Percentiles rank a stretch among this genome's conserved stretches.
phyloP scores from a whole-genome alignment of 164 flowering plant species.

The Tinospora cordifolia region DNA sequence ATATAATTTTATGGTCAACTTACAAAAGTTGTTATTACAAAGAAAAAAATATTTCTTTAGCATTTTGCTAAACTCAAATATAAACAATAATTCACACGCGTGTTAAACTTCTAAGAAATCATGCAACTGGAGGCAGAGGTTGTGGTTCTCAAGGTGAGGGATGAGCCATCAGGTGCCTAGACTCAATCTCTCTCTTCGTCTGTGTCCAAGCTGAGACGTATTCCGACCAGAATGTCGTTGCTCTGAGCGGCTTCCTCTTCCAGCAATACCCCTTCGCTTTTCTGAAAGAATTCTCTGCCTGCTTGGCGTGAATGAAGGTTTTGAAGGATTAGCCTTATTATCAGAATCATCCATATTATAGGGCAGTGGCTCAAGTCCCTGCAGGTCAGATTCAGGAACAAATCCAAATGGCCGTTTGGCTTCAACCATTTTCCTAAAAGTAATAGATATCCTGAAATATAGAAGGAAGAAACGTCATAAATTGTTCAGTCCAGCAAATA shows the following conservation, averaged over 20 bases:
- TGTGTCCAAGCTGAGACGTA: slow-evolving; percentile 21
- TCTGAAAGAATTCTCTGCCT: slow-evolving; percentile 16
- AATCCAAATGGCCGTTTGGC: slow-evolving; percentile 50
- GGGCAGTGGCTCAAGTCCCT: slow-evolving; percentile 58
- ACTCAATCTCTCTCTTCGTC: slow-evolving; percentile 24
- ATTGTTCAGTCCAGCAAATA: neutral
- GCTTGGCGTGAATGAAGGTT: slow-evolving; percentile 16
- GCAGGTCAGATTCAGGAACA: slow-evolving; percentile 68
- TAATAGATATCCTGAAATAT: slow-evolving; percentile 70
- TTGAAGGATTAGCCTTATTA: slow-evolving; percentile 20
- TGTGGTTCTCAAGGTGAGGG: neutral
- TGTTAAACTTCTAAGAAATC: too few relatives aligned
- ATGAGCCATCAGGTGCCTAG: slow-evolving; percentile 9
- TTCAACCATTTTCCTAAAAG: slow-evolving; percentile 88
- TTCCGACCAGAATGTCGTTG: slow-evolving; percentile 17
- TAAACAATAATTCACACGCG: neutral
- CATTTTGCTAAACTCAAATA: neutral
- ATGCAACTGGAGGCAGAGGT: too few relatives aligned
- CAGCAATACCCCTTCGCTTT: slow-evolving; percentile 3
- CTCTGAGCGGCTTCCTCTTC: slow-evolving; percentile 20
- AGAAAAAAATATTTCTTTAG: neutral
- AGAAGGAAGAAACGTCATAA: neutral
- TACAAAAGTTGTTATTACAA: too few relatives aligned
- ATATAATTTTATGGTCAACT: too few relatives aligned
- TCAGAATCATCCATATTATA: slow-evolving; percentile 33